phyloP scores from a whole-genome alignment of 2,329 filamentous ascomycete genomes.

The Botrytis pseudocinerea region DNA sequence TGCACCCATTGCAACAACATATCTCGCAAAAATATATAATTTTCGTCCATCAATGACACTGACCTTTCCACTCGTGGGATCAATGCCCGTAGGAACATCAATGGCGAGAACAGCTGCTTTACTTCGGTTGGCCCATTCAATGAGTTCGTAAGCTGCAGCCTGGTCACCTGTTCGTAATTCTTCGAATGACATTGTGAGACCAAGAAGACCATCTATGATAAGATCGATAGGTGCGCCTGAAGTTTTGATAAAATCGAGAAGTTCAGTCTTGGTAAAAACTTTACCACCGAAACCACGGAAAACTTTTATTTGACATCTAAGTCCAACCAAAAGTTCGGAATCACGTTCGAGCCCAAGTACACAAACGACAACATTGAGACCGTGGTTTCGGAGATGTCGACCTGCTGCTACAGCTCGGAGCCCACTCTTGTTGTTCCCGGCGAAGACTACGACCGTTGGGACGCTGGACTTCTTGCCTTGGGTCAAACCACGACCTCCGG shows the following conservation, averaged over 20 bases:
- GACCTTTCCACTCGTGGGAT: conserved; percentile 71
- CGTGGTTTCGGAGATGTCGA: conserved; percentile 82
- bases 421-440: conserved; percentile 91
- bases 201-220: conserved; percentile 86
- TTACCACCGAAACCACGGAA: conserved; percentile 82
- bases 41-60: conserved; percentile 71
- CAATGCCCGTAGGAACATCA: conserved; percentile 88
- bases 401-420: conserved; percentile 82
- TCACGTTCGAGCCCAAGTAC: conserved; percentile 84
- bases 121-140: conserved; percentile 90
- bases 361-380: conserved; percentile 77
- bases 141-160: conserved; percentile 81
- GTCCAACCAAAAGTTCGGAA: conserved; percentile 74
- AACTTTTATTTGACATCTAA: conserved; percentile 78
- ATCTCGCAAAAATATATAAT: conserved; percentile 78
- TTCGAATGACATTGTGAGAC: conserved; percentile 84
- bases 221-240: conserved; percentile 69
- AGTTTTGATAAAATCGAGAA: conserved; percentile 60
- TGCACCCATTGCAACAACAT: conserved; percentile 81
- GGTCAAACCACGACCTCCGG: conserved; percentile 40
- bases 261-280: conserved; percentile 61
- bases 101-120: conserved; percentile 81
- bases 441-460: conserved; percentile 68
- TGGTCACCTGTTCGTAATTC: conserved; percentile 82
- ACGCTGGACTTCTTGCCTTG: conserved; percentile 44